Percentiles rank a stretch among this genome's conserved stretches.
Evolutionary conservation across 2,329 filamentous ascomycete genomes (phyloP).

Genomic region (Aspergillus ustus): DNA sequence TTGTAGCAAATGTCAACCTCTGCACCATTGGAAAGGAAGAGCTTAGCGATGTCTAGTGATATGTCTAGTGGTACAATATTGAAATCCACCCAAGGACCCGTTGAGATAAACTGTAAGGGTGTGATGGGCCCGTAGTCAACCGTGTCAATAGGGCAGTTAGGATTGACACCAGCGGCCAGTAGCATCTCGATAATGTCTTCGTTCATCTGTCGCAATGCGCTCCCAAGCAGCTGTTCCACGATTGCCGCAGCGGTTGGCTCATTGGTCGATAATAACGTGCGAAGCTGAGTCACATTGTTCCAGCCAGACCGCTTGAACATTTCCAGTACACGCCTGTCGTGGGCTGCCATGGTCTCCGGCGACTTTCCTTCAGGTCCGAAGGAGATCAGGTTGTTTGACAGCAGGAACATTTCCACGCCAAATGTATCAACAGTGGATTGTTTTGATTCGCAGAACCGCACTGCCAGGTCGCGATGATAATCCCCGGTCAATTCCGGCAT

Average conservation of each 20-base stretch:
- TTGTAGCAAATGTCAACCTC: background rate
- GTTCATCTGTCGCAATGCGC: conserved; percentile 11
- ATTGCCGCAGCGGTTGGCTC: conserved; percentile 26
- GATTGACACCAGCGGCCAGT: background rate
- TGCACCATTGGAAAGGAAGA: background rate
- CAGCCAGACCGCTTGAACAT: conserved; percentile 12
- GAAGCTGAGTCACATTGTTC: background rate
- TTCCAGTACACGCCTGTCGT: background rate
- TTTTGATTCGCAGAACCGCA: background rate
- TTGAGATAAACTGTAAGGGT: conserved; percentile 6
- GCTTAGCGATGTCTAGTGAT: background rate
- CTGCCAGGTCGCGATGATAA: conserved; percentile 2
- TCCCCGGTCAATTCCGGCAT: conserved; percentile 22
- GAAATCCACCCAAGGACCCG: fast-evolving
- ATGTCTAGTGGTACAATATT: background rate
- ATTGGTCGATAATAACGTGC: conserved; percentile 5
- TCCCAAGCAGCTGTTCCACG: conserved; percentile 22
- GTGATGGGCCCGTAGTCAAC: background rate
- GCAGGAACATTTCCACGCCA: conserved; percentile 14
- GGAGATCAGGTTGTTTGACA: conserved; percentile 23
- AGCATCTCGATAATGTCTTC: background rate
- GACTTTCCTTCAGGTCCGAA: background rate
- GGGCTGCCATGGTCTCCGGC: background rate
- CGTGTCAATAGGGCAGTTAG: conserved; percentile 5
- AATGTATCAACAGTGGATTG: background rate